These are phyloP conservation scores for Hymenoscyphus salicellus DNA, from an alignment of 2,329 filamentous ascomycete genomes.

Conservation along the genomic window DNA sequence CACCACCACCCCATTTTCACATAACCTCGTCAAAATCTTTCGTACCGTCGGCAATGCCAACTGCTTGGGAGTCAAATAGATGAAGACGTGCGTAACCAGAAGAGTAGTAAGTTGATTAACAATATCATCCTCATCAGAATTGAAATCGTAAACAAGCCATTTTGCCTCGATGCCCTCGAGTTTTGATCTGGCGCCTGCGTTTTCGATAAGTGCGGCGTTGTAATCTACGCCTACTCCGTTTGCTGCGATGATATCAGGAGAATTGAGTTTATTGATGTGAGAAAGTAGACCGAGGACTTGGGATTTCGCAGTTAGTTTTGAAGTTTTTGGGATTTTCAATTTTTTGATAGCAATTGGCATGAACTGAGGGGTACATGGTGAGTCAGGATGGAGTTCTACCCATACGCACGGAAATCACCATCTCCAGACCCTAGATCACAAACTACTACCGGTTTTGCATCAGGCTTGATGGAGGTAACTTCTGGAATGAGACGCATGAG, in stretches of 20 bases:
- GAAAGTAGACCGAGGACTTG: constrained; percentile 24
- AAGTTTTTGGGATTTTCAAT: not conserved
- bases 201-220: constrained; percentile 23
- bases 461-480: constrained; percentile 7
- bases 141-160: constrained; percentile 29
- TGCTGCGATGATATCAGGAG: constrained; percentile 2
- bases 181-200: constrained; percentile 17
- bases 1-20: constrained; percentile 20
- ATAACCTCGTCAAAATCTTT: constrained; percentile 19
- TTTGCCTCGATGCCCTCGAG: constrained; percentile 8
- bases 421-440: constrained; percentile 29
- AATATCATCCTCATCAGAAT: constrained; percentile 25
- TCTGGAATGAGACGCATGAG: constrained; percentile 24
- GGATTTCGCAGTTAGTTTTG: constrained; percentile 9
- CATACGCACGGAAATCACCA: constrained; percentile 25
- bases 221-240: constrained; percentile 27
- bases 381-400: constrained; percentile 6
- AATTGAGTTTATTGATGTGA: constrained; percentile 18
- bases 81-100: constrained; percentile 25
- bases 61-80: constrained; percentile 26
- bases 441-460: constrained; percentile 14
- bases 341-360: not conserved
- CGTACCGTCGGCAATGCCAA: constrained; percentile 21
- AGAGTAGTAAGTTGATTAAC: constrained; percentile 16
- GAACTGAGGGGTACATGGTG: not conserved